Evolutionary conservation across 2,329 filamentous ascomycete species (phyloP).

Genomic region (Graphilbum sp.): DNA sequence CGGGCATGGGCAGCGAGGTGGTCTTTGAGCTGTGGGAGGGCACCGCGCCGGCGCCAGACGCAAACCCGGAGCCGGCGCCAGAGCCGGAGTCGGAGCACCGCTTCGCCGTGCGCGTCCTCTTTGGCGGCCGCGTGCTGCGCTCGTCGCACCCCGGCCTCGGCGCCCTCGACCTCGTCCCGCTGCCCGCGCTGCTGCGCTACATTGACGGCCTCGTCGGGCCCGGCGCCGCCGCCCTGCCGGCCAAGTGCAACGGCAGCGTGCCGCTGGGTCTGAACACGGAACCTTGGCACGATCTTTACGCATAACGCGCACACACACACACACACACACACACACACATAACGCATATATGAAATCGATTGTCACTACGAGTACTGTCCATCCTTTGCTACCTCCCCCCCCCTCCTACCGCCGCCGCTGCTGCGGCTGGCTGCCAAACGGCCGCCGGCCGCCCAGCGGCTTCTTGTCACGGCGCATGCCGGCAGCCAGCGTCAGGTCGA

Average conservation of each 20-base stretch:
- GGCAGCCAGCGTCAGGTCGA: conserved; percentile 63
- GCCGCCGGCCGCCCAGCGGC: conserved; percentile 39
- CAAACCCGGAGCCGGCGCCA: conserved; percentile 5
- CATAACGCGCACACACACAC: too few relatives aligned
- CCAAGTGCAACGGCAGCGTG: conserved; percentile 9
- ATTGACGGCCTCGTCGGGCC: conserved; percentile 54
- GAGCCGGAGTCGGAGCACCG: conserved; percentile 1
- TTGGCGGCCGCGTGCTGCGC: conserved; percentile 47
- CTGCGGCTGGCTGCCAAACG: conserved; percentile 63
- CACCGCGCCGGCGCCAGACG: too few relatives aligned
- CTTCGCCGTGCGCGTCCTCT: conserved; percentile 49
- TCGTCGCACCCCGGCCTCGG: conserved; percentile 57
- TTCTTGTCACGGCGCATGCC: conserved; percentile 56
- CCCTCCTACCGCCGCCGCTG: conserved; percentile 21
- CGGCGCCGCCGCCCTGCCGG: conserved; percentile 19
- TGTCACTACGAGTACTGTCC: too few relatives aligned
- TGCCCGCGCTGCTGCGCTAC: conserved; percentile 48
- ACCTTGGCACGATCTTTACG: too few relatives aligned
- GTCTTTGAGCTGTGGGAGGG: conserved; percentile 56
- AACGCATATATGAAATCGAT: too few relatives aligned
- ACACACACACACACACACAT: too few relatives aligned
- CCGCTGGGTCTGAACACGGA: too few relatives aligned
- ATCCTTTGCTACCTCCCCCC: neutral
- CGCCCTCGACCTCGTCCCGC: conserved; percentile 51
- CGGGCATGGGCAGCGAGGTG: conserved; percentile 66